These are phyloP conservation scores for Talaromyces sp. DNA, from an alignment of 2,329 filamentous ascomycete species.

Conservation along the genomic window DNA sequence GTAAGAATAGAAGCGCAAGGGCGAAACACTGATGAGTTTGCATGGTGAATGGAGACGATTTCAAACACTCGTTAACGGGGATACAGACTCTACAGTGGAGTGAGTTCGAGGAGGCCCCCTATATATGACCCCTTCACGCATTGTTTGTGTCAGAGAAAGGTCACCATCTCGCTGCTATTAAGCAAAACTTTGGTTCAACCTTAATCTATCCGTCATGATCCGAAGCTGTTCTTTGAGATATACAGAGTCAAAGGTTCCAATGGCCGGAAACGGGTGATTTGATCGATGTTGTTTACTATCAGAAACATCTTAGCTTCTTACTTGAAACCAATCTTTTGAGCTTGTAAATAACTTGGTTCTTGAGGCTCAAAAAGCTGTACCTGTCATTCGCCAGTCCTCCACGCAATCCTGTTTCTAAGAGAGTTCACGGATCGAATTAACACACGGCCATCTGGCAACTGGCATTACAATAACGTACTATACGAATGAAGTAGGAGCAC, in stretches of 20 bases:
- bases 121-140: neutral
- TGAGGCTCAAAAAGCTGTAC: neutral
- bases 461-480: too few species aligned
- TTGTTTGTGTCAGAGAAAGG: slow-evolving; percentile 16
- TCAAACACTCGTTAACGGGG: neutral
- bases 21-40: neutral
- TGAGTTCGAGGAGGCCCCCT: neutral
- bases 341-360: too few species aligned
- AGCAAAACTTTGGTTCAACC: slow-evolving; percentile 4
- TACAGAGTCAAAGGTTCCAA: neutral
- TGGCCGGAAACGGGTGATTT: slow-evolving; percentile 7
- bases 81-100: neutral
- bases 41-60: slow-evolving; percentile 5
- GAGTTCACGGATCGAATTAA: too few species aligned
- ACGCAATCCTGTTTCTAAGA: too few species aligned
- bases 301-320: too few species aligned
- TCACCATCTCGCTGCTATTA: neutral
- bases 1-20: slow-evolving; percentile 12
- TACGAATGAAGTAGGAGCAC: too few species aligned
- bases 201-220: slow-evolving; percentile 15
- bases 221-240: neutral
- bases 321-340: too few species aligned
- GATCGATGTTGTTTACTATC: neutral
- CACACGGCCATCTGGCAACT: too few species aligned
- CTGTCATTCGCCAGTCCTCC: too few species aligned